Percentiles rank a stretch among this genome's conserved stretches.
These are phyloP conservation scores for Lichenothelia convexa DNA, from an alignment of 495 filamentous ascomycete genomes.

Conservation along the genomic window DNA sequence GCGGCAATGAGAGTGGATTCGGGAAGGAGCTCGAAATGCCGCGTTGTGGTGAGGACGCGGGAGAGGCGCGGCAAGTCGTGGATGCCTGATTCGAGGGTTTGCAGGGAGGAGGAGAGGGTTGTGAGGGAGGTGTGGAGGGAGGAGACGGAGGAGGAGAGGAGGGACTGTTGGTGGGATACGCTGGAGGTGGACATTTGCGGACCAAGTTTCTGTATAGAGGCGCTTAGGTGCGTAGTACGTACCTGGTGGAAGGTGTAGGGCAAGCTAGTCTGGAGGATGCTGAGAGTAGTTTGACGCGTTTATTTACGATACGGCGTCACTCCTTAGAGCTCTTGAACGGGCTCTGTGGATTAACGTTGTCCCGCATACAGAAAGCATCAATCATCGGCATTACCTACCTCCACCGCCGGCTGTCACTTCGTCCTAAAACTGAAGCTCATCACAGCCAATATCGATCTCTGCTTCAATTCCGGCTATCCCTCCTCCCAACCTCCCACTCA, in stretches of 20 bases:
- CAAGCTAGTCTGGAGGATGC: too few relatives aligned
- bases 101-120: conserved; percentile 56
- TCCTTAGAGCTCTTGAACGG: too few relatives aligned
- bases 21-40: conserved; percentile 70
- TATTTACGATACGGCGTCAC: too few relatives aligned
- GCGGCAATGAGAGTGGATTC: conserved; percentile 47
- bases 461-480: background rate
- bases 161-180: background rate
- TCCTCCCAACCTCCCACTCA: conserved; percentile 16
- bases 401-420: too few relatives aligned
- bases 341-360: too few relatives aligned
- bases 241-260: too few relatives aligned
- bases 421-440: background rate
- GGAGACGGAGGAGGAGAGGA: conserved; percentile 34
- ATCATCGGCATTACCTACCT: too few relatives aligned
- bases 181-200: too few relatives aligned
- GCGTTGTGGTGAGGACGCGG: conserved; percentile 49
- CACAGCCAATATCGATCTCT: background rate
- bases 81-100: conserved; percentile 51
- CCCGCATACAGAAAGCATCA: too few relatives aligned
- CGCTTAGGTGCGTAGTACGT: too few relatives aligned
- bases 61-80: conserved; percentile 56
- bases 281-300: too few relatives aligned
- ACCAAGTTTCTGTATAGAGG: too few relatives aligned
- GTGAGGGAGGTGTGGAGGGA: conserved; percentile 52